These are phyloP conservation scores for Penicillium sp. DNA, from an alignment of 2,329 filamentous ascomycete species.

Conservation along the genomic window DNA sequence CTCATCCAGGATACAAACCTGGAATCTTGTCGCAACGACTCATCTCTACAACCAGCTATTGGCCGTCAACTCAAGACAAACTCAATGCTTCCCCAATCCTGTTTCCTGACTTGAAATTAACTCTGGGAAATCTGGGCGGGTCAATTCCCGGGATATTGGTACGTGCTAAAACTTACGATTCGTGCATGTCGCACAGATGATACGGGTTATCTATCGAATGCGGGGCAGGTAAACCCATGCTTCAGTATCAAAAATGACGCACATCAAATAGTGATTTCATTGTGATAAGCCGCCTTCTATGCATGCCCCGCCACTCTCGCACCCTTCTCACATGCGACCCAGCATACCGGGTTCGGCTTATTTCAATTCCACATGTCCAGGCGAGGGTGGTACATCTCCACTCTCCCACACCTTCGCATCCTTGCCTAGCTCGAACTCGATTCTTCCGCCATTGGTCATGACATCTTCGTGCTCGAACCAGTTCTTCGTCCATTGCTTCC, in stretches of 20 bases:
- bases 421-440: conserved; percentile 49
- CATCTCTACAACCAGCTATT: not conserved
- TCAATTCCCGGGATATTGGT: not conserved
- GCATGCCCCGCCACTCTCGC: not conserved
- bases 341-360: not conserved
- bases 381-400: conserved; percentile 53
- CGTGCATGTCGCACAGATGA: not conserved
- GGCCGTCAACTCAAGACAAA: not conserved
- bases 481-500: conserved; percentile 52
- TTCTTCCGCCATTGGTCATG: conserved; percentile 42
- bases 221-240: not conserved
- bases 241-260: not conserved
- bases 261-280: not conserved
- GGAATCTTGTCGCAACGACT: not conserved
- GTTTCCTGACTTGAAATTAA: not conserved
- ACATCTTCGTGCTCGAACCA: conserved; percentile 57
- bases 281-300: not conserved
- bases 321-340: not conserved
- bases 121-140: not conserved
- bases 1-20: conserved; percentile 9
- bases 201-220: not conserved
- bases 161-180: not conserved
- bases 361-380: conserved; percentile 35
- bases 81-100: not conserved
- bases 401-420: conserved; percentile 49